A percentile compares a stretch with the other conserved stretches of the same genome.
Evolutionary conservation across 495 filamentous ascomycete species (phyloP).

Genomic region (Neurospora sp.): DNA sequence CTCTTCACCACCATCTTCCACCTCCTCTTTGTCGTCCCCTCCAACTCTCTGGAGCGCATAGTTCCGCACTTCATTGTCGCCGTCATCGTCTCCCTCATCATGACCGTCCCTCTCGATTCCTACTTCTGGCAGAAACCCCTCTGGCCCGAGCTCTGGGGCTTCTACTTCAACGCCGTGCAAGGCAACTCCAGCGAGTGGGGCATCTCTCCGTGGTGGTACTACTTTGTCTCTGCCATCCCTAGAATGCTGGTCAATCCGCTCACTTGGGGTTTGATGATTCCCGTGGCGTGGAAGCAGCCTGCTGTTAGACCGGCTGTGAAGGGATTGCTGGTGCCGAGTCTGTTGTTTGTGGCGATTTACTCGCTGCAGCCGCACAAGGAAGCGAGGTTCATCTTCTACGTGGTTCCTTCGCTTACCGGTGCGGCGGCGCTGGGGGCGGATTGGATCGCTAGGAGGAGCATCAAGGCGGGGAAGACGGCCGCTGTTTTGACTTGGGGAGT

Average conservation of each 20-base stretch:
- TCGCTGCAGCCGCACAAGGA: constrained; percentile 90
- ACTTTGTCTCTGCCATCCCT: constrained; percentile 71
- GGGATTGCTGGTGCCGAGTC: constrained; percentile 52
- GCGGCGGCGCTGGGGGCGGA: constrained; percentile 63
- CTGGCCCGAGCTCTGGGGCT: constrained; percentile 86
- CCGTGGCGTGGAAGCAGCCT: constrained; percentile 48
- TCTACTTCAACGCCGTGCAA: constrained; percentile 84
- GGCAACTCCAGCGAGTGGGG: constrained; percentile 78
- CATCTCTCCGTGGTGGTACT: constrained; percentile 71
- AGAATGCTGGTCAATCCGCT: constrained; percentile 76
- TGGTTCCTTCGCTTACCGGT: constrained; percentile 70
- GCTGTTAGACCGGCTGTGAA: constrained; percentile 29
- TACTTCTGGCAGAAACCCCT: constrained; percentile 84
- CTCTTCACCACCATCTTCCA: constrained; percentile 48
- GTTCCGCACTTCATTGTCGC: constrained; percentile 61
- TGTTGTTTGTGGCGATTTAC: constrained; percentile 70
- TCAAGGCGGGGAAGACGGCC: constrained; percentile 37
- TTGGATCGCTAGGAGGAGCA: constrained; percentile 60
- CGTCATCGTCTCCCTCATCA: constrained; percentile 46
- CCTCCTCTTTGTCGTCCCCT: constrained; percentile 47
- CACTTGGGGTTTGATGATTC: constrained; percentile 51
- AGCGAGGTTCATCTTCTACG: constrained; percentile 89
- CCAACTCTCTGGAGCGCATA: constrained; percentile 49
- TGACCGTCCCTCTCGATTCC: constrained; percentile 69
- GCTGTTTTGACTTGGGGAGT: constrained; percentile 47